Conservation (phyloP, 2,329 filamentous ascomycete genomes). For the Botryotinia convoluta region DNA sequence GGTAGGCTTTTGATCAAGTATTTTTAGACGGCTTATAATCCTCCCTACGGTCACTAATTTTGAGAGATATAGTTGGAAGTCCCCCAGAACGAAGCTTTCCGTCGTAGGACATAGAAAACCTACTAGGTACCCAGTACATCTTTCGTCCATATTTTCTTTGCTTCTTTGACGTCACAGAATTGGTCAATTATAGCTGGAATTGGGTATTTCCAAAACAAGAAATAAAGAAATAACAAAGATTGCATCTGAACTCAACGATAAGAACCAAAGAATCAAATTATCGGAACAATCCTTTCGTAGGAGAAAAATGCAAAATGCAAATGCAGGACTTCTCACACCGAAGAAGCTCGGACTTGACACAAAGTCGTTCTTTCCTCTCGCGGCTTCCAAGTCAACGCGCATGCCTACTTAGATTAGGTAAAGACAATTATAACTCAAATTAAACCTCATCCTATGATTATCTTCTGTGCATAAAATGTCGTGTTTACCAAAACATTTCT, state of each 20-base stretch:
- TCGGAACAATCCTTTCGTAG: neutral
- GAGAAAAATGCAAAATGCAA: neutral
- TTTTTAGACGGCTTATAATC: fast-evolving
- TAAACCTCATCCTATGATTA: neutral
- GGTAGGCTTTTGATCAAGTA: neutral
- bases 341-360: neutral
- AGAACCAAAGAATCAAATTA: fast-evolving
- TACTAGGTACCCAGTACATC: neutral
- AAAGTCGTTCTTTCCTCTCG: neutral
- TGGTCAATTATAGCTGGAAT: too few relatives aligned
- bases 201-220: too few relatives aligned
- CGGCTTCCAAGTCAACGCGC: neutral
- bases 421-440: neutral
- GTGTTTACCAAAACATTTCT: neutral
- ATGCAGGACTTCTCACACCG: too few relatives aligned
- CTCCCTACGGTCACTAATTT: fast-evolving
- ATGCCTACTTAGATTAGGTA: neutral
- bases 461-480: neutral
- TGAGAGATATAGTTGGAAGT: neutral
- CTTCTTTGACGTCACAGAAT: too few relatives aligned
- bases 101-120: fast-evolving
- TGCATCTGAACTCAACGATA: fast-evolving
- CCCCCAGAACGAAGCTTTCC: neutral
- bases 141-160: neutral
- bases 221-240: neutral